Base-by-base conservation (phyloP, 2,329 filamentous ascomycete genomes). In the Pseudogymnoascus sp. region DNA sequence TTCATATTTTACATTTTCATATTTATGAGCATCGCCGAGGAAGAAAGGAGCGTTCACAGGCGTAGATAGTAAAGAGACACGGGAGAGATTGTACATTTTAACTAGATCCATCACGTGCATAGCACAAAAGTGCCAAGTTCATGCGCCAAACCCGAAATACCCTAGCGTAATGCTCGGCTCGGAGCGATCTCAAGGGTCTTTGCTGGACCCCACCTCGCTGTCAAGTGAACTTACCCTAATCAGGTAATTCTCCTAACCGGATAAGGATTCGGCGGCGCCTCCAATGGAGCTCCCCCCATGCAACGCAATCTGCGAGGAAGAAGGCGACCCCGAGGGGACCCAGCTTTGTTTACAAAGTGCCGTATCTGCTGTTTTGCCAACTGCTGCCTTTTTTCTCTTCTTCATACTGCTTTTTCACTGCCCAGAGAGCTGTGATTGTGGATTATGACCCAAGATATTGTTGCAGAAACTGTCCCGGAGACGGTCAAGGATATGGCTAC, bases 361-460 rank as follows among this genome's bases (percentile, higher is more conserved):
- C 48, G 15, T 55, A 27, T 55, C 48, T 55, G 48, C 48, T 18
- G 48, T 55, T 55, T 55, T 55, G 27, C 29, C 18, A 10, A 4
- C 48, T 55, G 29, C 9, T 55, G 27, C 48, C 48, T 21, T 55
- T 55, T 55, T 33, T 9, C 29, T 18, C 29, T 55, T 33, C 48
- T 55, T 55, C 48, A 55, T 55, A 55, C 48, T 55, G 29, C 48
- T 55, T 55, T 55, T 55, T 55, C 48, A 55, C 48, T 55, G 48
- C 29, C 29, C 7, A 55, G 29, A 55, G 48, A 55, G 48, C 48
- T 55, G 48, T 55, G 48, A 55, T 55, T 55, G 48, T 55, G 48
- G 48, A 55, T 52, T 55, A 55, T 55, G 48, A 55, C 48, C 48
- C 31, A 55, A 55, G 48, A 55, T 55, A 33, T 55, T 55, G 48